Evolutionary conservation across 2,329 filamentous ascomycete species (phyloP), one percentile per base, ranked within the genome.

Genomic region (Paraphaeosphaeria sporulosa): DNA sequence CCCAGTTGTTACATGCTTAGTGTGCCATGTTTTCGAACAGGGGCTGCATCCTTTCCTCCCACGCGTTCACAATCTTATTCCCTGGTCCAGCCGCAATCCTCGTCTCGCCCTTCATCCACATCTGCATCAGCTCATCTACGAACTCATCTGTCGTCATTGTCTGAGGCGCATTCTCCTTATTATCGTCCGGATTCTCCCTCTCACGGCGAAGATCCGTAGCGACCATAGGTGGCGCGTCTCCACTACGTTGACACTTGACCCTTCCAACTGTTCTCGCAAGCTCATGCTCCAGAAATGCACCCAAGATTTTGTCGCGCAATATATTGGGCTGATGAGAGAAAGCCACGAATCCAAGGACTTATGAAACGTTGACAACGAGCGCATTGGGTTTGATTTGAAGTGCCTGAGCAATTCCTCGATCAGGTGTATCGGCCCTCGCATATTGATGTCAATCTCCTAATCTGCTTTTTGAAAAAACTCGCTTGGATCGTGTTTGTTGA

Each of bases 301-400:
- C 82, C 81, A 88, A 0, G 85, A 83, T 66, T 88, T 89, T 2
- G 84, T 87, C 2, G 82, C 85, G 66, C 86, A 86, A 72, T 88
- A 88, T 0, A 87, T 82, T 0, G 84, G 85, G 64, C 86, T 88
- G 63, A 86, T 80, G 58, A 2, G 76, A 80, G 58, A 82, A 81
- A 0, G 86, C 85, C 0, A 84, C 72, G 61, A 81, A 87, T 3
- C 82, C 86, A 0, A 88, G 77, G 0, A 84, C 77, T 7, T 81
- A 85, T 0, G 82, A 84, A 1, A 87, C 80, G 62, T 87, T 87
- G 69, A 87, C 79, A 51, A 87, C 80, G 0, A 82, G 60, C 0
- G 81, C 78, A 1, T 72, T 64, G 76, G 71, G 55, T 80, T 79
- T 8, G 67, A 67, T 51, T 79, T 81, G 56, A 88, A 78, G 56